phyloP scores from a whole-genome alignment of 345 rosid species.

The Reutealis trisperma region DNA sequence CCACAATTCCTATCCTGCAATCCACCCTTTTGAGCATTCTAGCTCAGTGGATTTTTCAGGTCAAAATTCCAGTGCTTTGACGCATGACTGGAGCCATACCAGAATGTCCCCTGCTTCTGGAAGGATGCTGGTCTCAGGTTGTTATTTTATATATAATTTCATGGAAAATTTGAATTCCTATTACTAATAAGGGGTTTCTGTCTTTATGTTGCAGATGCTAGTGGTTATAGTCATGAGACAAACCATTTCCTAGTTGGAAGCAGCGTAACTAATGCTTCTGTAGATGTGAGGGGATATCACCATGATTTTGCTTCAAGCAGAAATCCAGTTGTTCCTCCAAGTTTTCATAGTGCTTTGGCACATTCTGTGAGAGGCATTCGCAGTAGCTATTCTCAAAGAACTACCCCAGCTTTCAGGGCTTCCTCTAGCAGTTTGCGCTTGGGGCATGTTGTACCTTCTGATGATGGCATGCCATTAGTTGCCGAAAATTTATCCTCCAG shows the following conservation, averaged over 20 bases:
- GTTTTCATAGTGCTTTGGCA: conserved; percentile 46
- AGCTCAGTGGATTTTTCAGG: conserved; percentile 43
- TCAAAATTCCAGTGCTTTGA: conserved; percentile 42
- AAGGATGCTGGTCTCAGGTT: conserved; percentile 53
- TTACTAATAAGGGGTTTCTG: conserved; percentile 6
- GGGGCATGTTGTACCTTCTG: conserved; percentile 55
- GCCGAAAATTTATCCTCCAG: conserved; percentile 64
- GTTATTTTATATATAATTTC: conserved; percentile 12
- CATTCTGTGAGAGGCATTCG: conserved; percentile 53
- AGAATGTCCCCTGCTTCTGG: conserved; percentile 50
- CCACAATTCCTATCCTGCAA: conserved; percentile 40
- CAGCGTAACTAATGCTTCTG: conserved; percentile 38
- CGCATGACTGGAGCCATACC: conserved; percentile 61
- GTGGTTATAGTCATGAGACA: conserved; percentile 52
- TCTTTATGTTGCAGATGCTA: conserved; percentile 50
- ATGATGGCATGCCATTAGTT: conserved; percentile 53
- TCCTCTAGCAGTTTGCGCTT: conserved; percentile 51
- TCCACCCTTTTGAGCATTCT: conserved; percentile 48
- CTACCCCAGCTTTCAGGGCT: conserved; percentile 61
- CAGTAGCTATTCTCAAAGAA: conserved; percentile 57
- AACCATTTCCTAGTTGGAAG: conserved; percentile 45
- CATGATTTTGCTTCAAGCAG: conserved; percentile 52
- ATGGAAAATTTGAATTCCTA: neutral
- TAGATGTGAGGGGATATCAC: conserved; percentile 49
- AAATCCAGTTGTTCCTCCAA: conserved; percentile 47